Evolutionary conservation across 257 asterid genomes (phyloP).

Genomic region (Ajuga chamaepitys): DNA sequence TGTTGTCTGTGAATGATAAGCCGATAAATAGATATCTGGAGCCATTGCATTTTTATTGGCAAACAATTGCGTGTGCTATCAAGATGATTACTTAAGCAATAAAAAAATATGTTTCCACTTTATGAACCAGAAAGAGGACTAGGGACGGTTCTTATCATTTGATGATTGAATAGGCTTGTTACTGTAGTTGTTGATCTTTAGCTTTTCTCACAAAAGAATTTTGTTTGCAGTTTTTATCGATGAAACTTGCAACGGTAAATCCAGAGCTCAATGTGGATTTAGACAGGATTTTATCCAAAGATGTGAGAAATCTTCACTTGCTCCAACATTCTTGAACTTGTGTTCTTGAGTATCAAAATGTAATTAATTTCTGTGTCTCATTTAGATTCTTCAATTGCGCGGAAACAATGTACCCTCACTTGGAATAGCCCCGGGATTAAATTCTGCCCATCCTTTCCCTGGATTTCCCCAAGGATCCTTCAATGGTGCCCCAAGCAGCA

Average conservation of each 20-base stretch:
- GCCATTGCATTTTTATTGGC: neutral
- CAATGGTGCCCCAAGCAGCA: conserved; percentile 26
- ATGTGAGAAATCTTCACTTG: conserved; percentile 36
- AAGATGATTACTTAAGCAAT: neutral
- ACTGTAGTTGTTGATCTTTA: neutral
- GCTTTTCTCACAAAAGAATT: neutral
- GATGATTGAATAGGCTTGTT: neutral
- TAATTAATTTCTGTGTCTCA: neutral
- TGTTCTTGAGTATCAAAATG: neutral
- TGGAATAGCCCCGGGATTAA: conserved; percentile 45
- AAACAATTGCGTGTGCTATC: neutral
- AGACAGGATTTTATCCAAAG: conserved; percentile 63
- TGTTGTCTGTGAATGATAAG: neutral
- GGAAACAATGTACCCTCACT: conserved; percentile 35
- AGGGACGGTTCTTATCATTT: neutral
- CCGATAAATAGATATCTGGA: neutral
- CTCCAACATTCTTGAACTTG: neutral
- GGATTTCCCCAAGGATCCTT: conserved; percentile 50
- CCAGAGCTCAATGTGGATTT: conserved; percentile 65
- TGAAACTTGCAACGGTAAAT: conserved; percentile 87
- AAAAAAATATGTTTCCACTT: neutral
- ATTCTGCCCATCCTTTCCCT: conserved; percentile 42
- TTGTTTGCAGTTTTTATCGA: conserved; percentile 65
- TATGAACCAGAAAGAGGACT: neutral
- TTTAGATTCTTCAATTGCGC: conserved; percentile 58